Base-by-base conservation (phyloP, 805 yeast genomes). In the Candida vartiovaarae region DNA sequence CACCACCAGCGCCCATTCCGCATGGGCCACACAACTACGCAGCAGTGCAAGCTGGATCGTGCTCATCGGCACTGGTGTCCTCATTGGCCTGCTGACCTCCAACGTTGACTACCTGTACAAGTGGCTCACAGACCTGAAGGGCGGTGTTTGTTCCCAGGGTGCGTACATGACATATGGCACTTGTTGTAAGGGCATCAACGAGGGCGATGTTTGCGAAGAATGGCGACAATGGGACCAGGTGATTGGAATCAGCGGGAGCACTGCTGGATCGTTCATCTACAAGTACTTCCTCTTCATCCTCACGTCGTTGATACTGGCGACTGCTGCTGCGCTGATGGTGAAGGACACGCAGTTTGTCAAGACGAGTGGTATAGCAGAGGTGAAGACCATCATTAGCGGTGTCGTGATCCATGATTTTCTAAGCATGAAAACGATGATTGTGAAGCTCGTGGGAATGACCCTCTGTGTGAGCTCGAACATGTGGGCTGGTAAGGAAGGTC, bases 401-500 rank as follows among this genome's bases (percentile, higher is more conserved):
- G 68, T 76, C 50, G 71, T 76, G 27, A 70, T 81, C 44, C 60
- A 67, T 7, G 68, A 66, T 5, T 79, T 82, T 50, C 61, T 87
- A 41, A 74, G 78, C 6, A 43, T 69, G 8, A 60, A 62, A 30
- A 72, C 84, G 3, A 63, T 86, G n/a, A 24, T 75, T 3, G 66
- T 68, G 42, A 86, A 86, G 56, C 65, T 75, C 3, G 35, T 68
- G 1, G 84, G 89, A 3, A 63, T 86, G 39, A 65, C 79, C 5
- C 63, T 84, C 38, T 81, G 82, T 11, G 81, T 84, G 4, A 80
- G 89, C 24, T 76, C 86, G 1, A 95, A 95, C 0, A 55, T 87
- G 3, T 84, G 91, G 86, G 71, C 84, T 6, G 95, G 96, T 6
- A 80, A 79, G 55, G 96, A 87, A 54, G 95, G 95, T 2, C 95